phyloP scores from a whole-genome alignment of 495 filamentous ascomycete genomes.

The Penicillium robsamsonii region DNA sequence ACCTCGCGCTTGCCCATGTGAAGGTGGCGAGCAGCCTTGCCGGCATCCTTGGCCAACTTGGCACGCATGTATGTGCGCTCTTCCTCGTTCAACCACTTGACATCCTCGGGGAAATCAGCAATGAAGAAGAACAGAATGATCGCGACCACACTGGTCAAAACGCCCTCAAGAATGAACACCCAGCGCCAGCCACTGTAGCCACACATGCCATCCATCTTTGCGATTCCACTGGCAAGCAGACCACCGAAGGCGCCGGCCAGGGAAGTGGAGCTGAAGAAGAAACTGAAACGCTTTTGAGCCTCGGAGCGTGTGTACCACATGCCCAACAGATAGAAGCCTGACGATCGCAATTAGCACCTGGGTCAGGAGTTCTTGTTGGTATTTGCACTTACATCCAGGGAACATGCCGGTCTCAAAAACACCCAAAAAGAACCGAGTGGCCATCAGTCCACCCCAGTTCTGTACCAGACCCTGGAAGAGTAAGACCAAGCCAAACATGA shows the following conservation, averaged over 20 bases:
- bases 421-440: slow-evolving; percentile 84
- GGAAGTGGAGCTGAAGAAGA: slow-evolving; percentile 85
- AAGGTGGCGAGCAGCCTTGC: slow-evolving; percentile 65
- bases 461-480: slow-evolving; percentile 76
- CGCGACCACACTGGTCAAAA: slow-evolving; percentile 69
- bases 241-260: slow-evolving; percentile 87
- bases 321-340: slow-evolving; percentile 74
- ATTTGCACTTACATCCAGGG: slow-evolving; percentile 52
- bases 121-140: slow-evolving; percentile 75
- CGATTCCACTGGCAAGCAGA: slow-evolving; percentile 77
- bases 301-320: slow-evolving; percentile 91
- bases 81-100: slow-evolving; percentile 63
- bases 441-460: slow-evolving; percentile 75
- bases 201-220: slow-evolving; percentile 63
- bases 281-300: slow-evolving; percentile 82
- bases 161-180: slow-evolving; percentile 72
- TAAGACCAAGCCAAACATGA: slow-evolving; percentile 75
- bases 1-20: slow-evolving; percentile 64
- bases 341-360: not conserved
- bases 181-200: slow-evolving; percentile 85
- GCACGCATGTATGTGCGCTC: slow-evolving; percentile 73
- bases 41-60: slow-evolving; percentile 75
- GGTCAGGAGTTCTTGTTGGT: not conserved
- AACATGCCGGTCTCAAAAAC: slow-evolving; percentile 90
- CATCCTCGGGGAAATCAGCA: slow-evolving; percentile 68